Evolutionary conservation across 441 rosid species (phyloP), one percentile per base, ranked within the genome.

Genomic region (Adansonia rubrostipa): DNA sequence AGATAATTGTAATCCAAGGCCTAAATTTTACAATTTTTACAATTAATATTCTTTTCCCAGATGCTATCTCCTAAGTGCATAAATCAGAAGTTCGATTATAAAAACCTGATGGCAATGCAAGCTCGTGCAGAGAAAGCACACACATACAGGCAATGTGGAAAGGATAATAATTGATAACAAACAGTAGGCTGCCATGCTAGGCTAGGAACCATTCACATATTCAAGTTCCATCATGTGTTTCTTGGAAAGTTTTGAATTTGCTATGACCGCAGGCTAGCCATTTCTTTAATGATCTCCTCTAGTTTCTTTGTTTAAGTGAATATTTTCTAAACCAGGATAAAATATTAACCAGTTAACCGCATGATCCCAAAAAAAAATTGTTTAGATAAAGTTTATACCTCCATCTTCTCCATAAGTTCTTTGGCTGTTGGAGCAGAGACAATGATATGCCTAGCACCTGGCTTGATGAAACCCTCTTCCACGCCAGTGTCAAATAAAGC

Each of bases 401-500:
- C 99, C 97, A 96, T 89, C 82, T 94, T 92, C 70, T 84, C 91
- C 91, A 96, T 4, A 57, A 96, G 98, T 85, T 92, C 95, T 85
- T 87, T 88, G 73, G 98, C 93, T 40, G 94, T 90, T 54, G 96
- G 89, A 24, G 97, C 96, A 80, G 97, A 92, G 83, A 96, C 91
- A 61, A 92, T 86, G 65, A 96, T 94, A 13, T 87, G 79, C 76
- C 99, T 90, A 66, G 97, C 96, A 48, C 91, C 74, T 15, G 96
- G 96, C 84, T 91, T 94, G 85, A 94, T 96, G 80, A 96, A 96
- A 76, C 99, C 98, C 86, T 96, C 97, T 85, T 86, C 60, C 15
- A 96, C 97, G 4, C 96, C 97, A 17, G 86, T 94, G 87, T 96
- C 99, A 75, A 92, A 93, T 78, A 96, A 79, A 71, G 89, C 87